These are phyloP conservation scores for Aspergillus nidulans DNA, from an alignment of 495 filamentous ascomycete species.

Conservation along the genomic window DNA sequence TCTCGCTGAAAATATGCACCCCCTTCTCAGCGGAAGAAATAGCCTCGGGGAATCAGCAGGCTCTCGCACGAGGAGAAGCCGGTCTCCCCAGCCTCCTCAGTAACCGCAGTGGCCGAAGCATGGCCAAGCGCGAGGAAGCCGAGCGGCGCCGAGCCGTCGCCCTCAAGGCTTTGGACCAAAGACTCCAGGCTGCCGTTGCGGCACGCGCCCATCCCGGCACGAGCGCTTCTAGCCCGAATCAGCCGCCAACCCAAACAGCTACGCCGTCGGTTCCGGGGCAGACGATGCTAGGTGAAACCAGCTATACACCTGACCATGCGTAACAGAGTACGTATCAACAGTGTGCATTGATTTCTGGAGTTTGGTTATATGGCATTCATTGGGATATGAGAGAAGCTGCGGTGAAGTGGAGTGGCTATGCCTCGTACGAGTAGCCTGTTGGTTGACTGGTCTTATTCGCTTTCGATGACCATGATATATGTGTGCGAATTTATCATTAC, in stretches of 20 bases:
- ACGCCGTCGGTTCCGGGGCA: constrained; percentile 33
- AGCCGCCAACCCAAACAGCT: constrained; percentile 23
- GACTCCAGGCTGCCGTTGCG: constrained; percentile 75
- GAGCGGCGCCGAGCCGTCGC: constrained; percentile 86
- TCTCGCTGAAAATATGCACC: constrained; percentile 68
- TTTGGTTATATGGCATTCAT: constrained; percentile 11
- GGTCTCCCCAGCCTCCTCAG: constrained; percentile 59
- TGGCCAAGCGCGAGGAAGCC: constrained; percentile 75
- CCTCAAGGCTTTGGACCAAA: constrained; percentile 85
- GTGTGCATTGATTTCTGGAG: constrained; percentile 11
- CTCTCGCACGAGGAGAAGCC: constrained; percentile 62
- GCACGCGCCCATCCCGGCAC: constrained; percentile 31
- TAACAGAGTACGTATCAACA: constrained; percentile 13
- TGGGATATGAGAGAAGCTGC: constrained; percentile 3
- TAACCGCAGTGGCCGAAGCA: constrained; percentile 35
- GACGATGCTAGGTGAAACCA: constrained; percentile 62
- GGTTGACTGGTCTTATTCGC: background rate
- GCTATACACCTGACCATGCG: constrained; percentile 61
- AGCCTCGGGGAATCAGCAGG: constrained; percentile 71
- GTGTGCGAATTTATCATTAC: background rate
- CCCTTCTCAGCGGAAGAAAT: constrained; percentile 87
- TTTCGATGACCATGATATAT: background rate
- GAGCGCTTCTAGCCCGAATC: constrained; percentile 31
- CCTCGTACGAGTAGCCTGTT: background rate
- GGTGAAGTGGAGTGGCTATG: background rate